Evolutionary conservation across 2,329 filamentous ascomycete genomes (phyloP), one percentile per base, ranked within the genome.

Genomic region (Aaosphaeria pasadenensis): DNA sequence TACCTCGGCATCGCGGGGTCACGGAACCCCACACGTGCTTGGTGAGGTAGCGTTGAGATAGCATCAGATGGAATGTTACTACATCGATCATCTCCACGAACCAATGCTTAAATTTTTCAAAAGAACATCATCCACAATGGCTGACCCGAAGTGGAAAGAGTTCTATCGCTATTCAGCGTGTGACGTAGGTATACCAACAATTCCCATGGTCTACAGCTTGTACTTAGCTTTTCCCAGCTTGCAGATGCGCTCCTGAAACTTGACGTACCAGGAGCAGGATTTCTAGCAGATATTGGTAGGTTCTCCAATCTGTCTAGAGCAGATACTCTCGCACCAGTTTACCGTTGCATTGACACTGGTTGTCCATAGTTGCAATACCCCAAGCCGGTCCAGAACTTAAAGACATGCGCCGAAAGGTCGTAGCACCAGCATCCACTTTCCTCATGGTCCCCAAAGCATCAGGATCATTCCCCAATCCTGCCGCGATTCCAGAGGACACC

Each of bases 221-320:
- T 40, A 11, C 7, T 28, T 2, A 24, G 6, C 9, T n/a, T 24
- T 35, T 42, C 3, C 11, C 47, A 88, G 76, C 74, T 89, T 51
- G 88, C 87, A 7, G 87, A 91, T 66, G 86, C 86, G 5, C 77
- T 91, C 2, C 76, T 89, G 47, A 88, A 86, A 60, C 76, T 91
- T 42, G 79, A 85, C 50, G 79, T 85, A 6, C 77, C 84, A 7
- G 78, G 80, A 42, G 85, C 84, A 29, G 87, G 88, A 46, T 85
- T 84, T 62, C 71, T 91, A 35, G 74, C 83, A 35, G 85, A 89
- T 63, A 74, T 84, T 45, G 63, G 81, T 83, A 65, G 56, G 60
- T 59, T 66, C 70, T 61, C 33, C 17, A 24, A 49, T 11, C 39
- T 46, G 17, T 45, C 35, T 45, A 35, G 39, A 32, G 7, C 9